phyloP scores from a whole-genome alignment of 495 filamentous ascomycete genomes.

The Podospora pseudocomata region DNA sequence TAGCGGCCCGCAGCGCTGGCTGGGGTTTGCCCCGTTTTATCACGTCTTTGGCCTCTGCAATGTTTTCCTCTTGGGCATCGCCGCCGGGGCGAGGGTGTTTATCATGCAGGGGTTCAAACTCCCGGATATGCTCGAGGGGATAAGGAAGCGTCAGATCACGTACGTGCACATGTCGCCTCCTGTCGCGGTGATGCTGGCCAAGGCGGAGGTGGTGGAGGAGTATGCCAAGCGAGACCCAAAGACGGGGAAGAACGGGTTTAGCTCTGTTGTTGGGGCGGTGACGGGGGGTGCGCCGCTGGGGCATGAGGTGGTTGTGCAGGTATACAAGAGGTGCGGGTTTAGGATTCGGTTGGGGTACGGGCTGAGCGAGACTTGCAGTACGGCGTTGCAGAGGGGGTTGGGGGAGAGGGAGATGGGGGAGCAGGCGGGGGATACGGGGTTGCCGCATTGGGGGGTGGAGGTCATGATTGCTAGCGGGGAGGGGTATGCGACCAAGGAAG shows the following conservation, averaged over 20 bases:
- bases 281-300: constrained; percentile 63
- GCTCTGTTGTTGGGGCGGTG: constrained; percentile 23
- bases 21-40: constrained; percentile 37
- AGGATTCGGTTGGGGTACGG: constrained; percentile 68
- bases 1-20: constrained; percentile 55
- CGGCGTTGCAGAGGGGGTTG: constrained; percentile 54
- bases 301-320: constrained; percentile 58
- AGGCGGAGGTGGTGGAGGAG: constrained; percentile 57
- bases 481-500: constrained; percentile 9
- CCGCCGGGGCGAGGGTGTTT: constrained; percentile 55
- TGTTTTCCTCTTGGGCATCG: constrained; percentile 54
- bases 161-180: constrained; percentile 67
- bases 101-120: constrained; percentile 60
- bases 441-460: constrained; percentile 49
- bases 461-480: constrained; percentile 56
- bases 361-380: constrained; percentile 65
- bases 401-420: constrained; percentile 55
- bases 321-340: constrained; percentile 61
- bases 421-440: constrained; percentile 56
- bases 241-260: constrained; percentile 23
- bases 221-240: constrained; percentile 53
- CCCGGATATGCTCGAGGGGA: constrained; percentile 51
- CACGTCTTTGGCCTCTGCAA: constrained; percentile 36
- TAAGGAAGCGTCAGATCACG: constrained; percentile 49
- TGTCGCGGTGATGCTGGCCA: constrained; percentile 63